phyloP scores from a whole-genome alignment of 768 basidiomycete species.

The Kwoniella pini region DNA sequence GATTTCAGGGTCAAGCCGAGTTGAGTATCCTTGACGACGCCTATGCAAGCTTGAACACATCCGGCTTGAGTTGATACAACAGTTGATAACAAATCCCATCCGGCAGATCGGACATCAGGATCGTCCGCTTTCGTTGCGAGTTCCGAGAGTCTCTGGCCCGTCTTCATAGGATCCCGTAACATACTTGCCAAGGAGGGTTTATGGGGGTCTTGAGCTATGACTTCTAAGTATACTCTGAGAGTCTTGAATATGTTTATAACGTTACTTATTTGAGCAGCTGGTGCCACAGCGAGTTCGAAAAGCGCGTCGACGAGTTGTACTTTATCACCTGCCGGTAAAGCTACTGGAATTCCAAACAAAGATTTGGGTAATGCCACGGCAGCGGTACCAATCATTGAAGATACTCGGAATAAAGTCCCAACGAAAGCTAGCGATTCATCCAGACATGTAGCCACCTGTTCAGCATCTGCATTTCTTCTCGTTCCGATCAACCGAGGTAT shows the following conservation, averaged over 20 bases:
- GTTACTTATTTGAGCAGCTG: slow-evolving; percentile 21
- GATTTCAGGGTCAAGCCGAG: slow-evolving; percentile 64
- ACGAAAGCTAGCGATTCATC: slow-evolving; percentile 30
- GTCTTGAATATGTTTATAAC: slow-evolving; percentile 22
- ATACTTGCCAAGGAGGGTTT: slow-evolving; percentile 41
- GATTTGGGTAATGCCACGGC: slow-evolving; percentile 29
- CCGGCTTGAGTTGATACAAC: slow-evolving; percentile 86
- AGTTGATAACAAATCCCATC: slow-evolving; percentile 80
- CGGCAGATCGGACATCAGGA: slow-evolving; percentile 63
- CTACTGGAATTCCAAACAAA: slow-evolving; percentile 21
- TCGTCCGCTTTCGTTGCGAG: slow-evolving; percentile 41
- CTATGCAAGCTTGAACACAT: slow-evolving; percentile 65
- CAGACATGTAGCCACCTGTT: slow-evolving; percentile 24
- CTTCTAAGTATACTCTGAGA: slow-evolving; percentile 33
- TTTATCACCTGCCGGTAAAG: slow-evolving; percentile 17
- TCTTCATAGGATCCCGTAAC: slow-evolving; percentile 27
- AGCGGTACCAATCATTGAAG: slow-evolving; percentile 11
- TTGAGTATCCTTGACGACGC: slow-evolving; percentile 48
- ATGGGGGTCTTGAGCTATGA: slow-evolving; percentile 23
- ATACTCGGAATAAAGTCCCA: slow-evolving; percentile 32
- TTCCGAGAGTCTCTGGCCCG: slow-evolving; percentile 19
- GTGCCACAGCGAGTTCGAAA: slow-evolving; percentile 23
- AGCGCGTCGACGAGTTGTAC: slow-evolving; percentile 32
- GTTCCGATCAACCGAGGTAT: slow-evolving; percentile 60
- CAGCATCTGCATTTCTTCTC: slow-evolving; percentile 30